Percentiles rank a stretch among this genome's conserved stretches.
These are phyloP conservation scores for Sporobolomyces roseus DNA, from an alignment of 768 basidiomycete species.

Conservation along the genomic window DNA sequence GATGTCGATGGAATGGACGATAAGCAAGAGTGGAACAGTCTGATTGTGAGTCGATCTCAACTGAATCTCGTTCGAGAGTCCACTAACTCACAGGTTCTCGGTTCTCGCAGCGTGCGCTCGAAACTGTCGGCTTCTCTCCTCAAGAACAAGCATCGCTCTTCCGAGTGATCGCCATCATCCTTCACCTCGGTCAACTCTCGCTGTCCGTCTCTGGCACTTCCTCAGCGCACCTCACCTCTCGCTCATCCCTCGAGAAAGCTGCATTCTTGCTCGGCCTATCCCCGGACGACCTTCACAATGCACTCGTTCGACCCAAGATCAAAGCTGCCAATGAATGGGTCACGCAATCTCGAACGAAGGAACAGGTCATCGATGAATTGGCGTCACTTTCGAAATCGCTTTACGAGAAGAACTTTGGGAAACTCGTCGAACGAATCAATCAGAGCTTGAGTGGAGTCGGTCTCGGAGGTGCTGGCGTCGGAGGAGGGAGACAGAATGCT, in stretches of 20 bases:
- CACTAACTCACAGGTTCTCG: constrained; percentile 19
- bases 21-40: constrained; percentile 72
- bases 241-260: constrained; percentile 53
- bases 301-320: constrained; percentile 80
- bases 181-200: constrained; percentile 79
- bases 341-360: constrained; percentile 80
- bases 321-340: constrained; percentile 97
- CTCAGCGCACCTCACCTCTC: constrained; percentile 56
- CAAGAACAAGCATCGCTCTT: constrained; percentile 87
- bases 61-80: not conserved
- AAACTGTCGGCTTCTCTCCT: constrained; percentile 79
- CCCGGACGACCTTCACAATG: constrained; percentile 69
- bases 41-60: constrained; percentile 58
- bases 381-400: constrained; percentile 86
- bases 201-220: constrained; percentile 68
- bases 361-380: constrained; percentile 89
- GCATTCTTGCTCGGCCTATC: constrained; percentile 89
- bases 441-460: constrained; percentile 65
- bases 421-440: constrained; percentile 91
- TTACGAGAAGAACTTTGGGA: constrained; percentile 94
- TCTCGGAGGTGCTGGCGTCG: not conserved
- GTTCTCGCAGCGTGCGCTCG: constrained; percentile 63
- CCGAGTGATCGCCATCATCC: constrained; percentile 84
- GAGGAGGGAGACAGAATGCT: constrained; percentile 58
- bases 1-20: constrained; percentile 97